Base-by-base conservation (phyloP, 2,329 filamentous ascomycete genomes). In the Calonectria fujianensis region DNA sequence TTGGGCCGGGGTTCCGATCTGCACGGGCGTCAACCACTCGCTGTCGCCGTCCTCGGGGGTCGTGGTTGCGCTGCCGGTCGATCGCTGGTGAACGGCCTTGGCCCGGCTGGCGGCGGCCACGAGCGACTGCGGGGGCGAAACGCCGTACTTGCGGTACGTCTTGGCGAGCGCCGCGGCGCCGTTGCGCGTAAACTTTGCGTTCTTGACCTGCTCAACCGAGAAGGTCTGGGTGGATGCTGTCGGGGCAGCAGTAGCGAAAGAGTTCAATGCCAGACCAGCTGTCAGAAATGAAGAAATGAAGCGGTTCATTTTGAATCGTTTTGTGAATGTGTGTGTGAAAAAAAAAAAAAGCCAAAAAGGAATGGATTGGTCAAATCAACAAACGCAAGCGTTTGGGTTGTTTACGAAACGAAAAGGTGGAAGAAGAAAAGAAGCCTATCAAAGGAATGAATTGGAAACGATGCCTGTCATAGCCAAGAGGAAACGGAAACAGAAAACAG, bases 1-100 rank as follows among this genome's bases (percentile, higher is more conserved):
- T 76, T 86, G 85, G 13, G 86, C 80, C 4, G 87, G 87, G 7
- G 85, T 86, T 13, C 87, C 87, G 29, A 88, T 86, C 45, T 84
- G 80, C 9, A 88, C 85, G 4, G 85, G 84, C 1, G 83, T 82
- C 39, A 87, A 75, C 76, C 85, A 88, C 76, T 86, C 85, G 37
- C 77, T 72, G 54, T 87, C 85, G 61, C 80, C 74, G 3, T 80
- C 65, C 67, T 82, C 75, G 0, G 85, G 85, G 0, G 68, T 80
- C 32, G 82, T 81, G 2, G 71, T 64, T 5, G 74, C 83, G 29
- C 79, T 83, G 63, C 84, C 85, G 0, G 78, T 83, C 32, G 69
- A 72, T 39, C 78, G 79, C 18, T 75, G 77, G 77, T 83, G 31
- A 10, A 65, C 39, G 14, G 61, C 41, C n/a, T 66, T 67, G 72